Conservation (phyloP, 805 yeast genomes). For the Saccharomycopsis fermentans region DNA sequence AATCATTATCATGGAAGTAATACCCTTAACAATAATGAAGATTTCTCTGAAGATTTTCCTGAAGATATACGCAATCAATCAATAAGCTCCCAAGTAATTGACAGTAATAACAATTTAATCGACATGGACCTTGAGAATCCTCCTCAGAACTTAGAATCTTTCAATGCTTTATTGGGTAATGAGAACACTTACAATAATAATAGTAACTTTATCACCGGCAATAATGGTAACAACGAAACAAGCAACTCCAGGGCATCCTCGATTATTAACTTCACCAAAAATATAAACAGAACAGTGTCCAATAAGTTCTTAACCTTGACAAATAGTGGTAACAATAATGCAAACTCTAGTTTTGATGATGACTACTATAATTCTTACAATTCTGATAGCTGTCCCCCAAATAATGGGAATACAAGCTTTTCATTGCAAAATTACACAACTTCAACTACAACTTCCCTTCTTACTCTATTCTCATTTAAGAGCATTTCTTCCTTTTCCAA, state of each 20-base stretch:
- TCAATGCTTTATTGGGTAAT: conserved; percentile 17
- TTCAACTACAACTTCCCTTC: background rate
- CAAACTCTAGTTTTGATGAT: background rate
- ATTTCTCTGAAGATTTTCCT: background rate
- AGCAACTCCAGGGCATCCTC: conserved; percentile 13
- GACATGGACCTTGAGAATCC: conserved; percentile 6
- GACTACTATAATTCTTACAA: background rate
- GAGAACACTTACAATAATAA: conserved; percentile 2
- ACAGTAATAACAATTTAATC: background rate
- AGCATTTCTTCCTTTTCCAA: background rate
- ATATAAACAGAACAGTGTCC: conserved; percentile 16
- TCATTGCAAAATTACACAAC: background rate
- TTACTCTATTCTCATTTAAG: background rate
- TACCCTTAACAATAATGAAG: background rate
- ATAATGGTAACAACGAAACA: conserved; percentile 1
- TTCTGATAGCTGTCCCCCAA: background rate
- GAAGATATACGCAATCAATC: conserved; percentile 1
- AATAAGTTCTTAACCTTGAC: conserved; percentile 12
- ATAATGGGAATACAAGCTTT: background rate
- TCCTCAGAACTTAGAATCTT: conserved; percentile 17
- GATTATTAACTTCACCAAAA: conserved; percentile 17
- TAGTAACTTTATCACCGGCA: background rate
- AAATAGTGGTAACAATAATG: background rate
- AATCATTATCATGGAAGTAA: background rate
- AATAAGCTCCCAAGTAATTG: background rate